phyloP scores from a whole-genome alignment of 208 protist genomes.

The Trypanosoma lewisi region DNA sequence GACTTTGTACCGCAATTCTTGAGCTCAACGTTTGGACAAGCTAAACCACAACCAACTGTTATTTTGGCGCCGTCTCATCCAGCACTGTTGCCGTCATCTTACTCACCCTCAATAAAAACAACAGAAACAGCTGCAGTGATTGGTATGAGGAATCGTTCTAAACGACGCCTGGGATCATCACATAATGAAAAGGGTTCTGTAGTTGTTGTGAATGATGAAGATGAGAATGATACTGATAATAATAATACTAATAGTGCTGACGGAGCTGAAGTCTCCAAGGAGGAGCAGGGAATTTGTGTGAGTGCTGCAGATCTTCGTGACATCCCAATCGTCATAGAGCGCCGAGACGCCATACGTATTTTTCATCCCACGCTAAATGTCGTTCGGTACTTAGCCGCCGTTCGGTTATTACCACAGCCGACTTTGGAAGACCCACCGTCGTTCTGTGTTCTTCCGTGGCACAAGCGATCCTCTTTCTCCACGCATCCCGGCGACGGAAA shows the following conservation, averaged over 20 bases:
- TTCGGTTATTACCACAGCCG: conserved; percentile 22
- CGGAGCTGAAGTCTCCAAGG: not conserved
- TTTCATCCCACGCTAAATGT: conserved; percentile 52
- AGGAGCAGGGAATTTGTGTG: conserved; percentile 10
- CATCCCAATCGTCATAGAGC: conserved; percentile 31
- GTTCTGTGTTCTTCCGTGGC: conserved; percentile 17
- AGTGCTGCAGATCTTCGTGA: conserved; percentile 11
- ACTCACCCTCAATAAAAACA: too few relatives aligned
- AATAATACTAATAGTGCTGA: not conserved
- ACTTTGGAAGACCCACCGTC: conserved; percentile 13
- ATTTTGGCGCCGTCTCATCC: conserved; percentile 15
- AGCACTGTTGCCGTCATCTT: not conserved
- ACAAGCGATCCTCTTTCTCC: not conserved
- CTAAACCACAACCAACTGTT: conserved; percentile 32
- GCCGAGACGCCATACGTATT: conserved; percentile 51
- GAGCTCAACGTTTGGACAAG: conserved; percentile 42
- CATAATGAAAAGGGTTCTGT: not conserved
- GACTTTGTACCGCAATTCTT: conserved; percentile 26
- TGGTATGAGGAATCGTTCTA: not conserved
- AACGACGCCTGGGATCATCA: not conserved
- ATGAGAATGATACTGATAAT: not conserved
- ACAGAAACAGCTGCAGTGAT: too few relatives aligned
- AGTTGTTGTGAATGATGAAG: not conserved
- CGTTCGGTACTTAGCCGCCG: conserved; percentile 26
- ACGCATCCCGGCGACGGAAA: not conserved